These are phyloP conservation scores for Aspergillus wentii DNA, from an alignment of 495 filamentous ascomycete genomes.

Conservation along the genomic window DNA sequence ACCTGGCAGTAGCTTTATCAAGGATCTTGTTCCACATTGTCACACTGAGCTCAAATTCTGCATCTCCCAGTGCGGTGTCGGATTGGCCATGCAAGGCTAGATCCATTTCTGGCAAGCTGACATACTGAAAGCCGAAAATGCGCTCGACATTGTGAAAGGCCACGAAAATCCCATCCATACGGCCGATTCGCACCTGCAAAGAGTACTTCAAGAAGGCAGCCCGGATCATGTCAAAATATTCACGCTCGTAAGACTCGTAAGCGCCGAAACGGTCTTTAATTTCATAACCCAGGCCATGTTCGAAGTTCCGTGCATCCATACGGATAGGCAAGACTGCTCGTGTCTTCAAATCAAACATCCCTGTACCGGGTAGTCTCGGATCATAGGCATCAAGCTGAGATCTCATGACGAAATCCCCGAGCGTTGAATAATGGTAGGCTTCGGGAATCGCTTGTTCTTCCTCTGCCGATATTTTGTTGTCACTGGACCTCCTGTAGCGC, in stretches of 20 bases:
- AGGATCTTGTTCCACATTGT: slow-evolving; percentile 71
- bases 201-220: slow-evolving; percentile 96
- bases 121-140: slow-evolving; percentile 97
- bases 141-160: slow-evolving; percentile 92
- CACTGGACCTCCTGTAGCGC: slow-evolving; percentile 64
- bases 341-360: slow-evolving; percentile 97
- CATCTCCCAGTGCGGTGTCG: slow-evolving; percentile 64
- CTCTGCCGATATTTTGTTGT: slow-evolving; percentile 56
- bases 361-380: slow-evolving; percentile 76
- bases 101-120: slow-evolving; percentile 85
- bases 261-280: slow-evolving; percentile 67
- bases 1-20: slow-evolving; percentile 66
- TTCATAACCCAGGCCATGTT: slow-evolving; percentile 82
- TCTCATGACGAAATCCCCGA: slow-evolving; percentile 90
- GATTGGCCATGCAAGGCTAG: slow-evolving; percentile 67
- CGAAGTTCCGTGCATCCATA: slow-evolving; percentile 69
- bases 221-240: slow-evolving; percentile 95
- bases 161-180: slow-evolving; percentile 99
- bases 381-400: slow-evolving; percentile 95
- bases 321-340: slow-evolving; percentile 86
- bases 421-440: slow-evolving; percentile 79
- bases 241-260: slow-evolving; percentile 89
- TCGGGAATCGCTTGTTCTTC: slow-evolving; percentile 64
- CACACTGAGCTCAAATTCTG: slow-evolving; percentile 81
- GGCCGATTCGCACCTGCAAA: slow-evolving; percentile 88